Conservation (phyloP, 495 filamentous ascomycete genomes). For the Gamarada debralockiae region DNA sequence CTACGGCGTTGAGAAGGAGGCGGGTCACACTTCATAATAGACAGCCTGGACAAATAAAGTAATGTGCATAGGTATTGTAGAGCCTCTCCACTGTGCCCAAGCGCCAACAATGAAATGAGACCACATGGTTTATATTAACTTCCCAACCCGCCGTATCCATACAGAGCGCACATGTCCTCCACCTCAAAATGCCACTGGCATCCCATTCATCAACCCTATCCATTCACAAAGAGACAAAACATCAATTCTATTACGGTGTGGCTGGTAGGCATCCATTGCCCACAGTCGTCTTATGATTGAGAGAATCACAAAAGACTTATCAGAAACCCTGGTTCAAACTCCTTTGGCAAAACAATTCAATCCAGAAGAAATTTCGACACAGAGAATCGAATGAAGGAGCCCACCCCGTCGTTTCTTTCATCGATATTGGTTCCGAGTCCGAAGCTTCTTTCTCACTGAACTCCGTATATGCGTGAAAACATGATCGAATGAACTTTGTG, state of each 20-base stretch:
- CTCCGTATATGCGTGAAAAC: constrained; percentile 26
- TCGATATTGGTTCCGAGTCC: constrained; percentile 20
- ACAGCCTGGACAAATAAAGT: background rate
- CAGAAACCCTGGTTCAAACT: background rate
- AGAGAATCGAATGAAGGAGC: constrained; percentile 9
- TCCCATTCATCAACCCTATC: background rate
- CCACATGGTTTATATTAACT: constrained; percentile 21
- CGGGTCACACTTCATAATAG: background rate
- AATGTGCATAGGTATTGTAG: background rate
- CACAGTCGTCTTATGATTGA: constrained; percentile 1
- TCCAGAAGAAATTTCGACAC: constrained; percentile 10
- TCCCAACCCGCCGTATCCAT: constrained; percentile 18
- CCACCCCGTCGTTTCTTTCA: constrained; percentile 12
- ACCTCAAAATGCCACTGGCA: constrained; percentile 8
- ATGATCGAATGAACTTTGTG: constrained; percentile 16
- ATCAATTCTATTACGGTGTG: constrained; percentile 21
- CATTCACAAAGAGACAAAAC: constrained; percentile 3
- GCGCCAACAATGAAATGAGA: constrained; percentile 2
- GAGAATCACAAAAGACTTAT: constrained; percentile 2
- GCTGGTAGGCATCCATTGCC: constrained; percentile 1
- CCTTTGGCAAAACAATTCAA: background rate
- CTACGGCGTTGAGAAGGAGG: background rate
- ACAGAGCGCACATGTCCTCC: constrained; percentile 5
- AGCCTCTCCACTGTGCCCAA: background rate
- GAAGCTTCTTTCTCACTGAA: constrained; percentile 20